Evolutionary conservation across 805 yeast species (phyloP).

Genomic region (Spathaspora sp.): DNA sequence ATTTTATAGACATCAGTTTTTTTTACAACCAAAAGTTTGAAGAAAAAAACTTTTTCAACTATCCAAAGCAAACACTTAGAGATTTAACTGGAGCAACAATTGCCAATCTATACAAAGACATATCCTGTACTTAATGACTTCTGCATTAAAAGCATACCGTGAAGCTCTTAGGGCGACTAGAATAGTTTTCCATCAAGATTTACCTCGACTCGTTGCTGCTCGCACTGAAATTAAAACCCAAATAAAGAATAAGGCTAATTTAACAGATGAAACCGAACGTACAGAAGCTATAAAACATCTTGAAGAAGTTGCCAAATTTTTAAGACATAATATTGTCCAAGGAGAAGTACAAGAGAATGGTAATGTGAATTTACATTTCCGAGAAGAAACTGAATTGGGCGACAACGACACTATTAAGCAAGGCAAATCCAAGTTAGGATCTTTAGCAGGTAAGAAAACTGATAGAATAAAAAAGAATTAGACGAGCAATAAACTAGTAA

Average conservation of each 20-base stretch:
- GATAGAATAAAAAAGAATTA: slow-evolving; percentile 42
- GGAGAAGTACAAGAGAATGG: slow-evolving; percentile 52
- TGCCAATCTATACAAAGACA: background rate
- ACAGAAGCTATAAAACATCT: slow-evolving; percentile 49
- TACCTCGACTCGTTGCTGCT: slow-evolving; percentile 51
- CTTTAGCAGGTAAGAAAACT: slow-evolving; percentile 42
- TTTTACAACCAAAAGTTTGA: background rate
- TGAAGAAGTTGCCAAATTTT: slow-evolving; percentile 66
- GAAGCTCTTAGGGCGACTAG: slow-evolving; percentile 63
- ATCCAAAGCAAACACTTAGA: background rate
- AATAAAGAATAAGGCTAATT: slow-evolving; percentile 30
- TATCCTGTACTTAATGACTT: background rate
- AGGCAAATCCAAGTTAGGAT: slow-evolving; percentile 39
- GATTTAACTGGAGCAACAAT: background rate
- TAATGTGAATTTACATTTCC: slow-evolving; percentile 62
- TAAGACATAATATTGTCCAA: slow-evolving; percentile 81
- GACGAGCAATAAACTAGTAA: background rate
- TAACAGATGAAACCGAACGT: slow-evolving; percentile 15
- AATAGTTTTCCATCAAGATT: slow-evolving; percentile 54
- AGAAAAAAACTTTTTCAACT: background rate
- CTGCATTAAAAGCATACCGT: slow-evolving; percentile 48
- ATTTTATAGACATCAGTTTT: background rate
- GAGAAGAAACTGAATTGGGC: slow-evolving; percentile 80
- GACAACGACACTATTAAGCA: slow-evolving; percentile 78
- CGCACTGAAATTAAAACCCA: slow-evolving; percentile 57